These are phyloP conservation scores for Xylaria sp. DNA, from an alignment of 2,329 filamentous ascomycete genomes.

Conservation along the genomic window DNA sequence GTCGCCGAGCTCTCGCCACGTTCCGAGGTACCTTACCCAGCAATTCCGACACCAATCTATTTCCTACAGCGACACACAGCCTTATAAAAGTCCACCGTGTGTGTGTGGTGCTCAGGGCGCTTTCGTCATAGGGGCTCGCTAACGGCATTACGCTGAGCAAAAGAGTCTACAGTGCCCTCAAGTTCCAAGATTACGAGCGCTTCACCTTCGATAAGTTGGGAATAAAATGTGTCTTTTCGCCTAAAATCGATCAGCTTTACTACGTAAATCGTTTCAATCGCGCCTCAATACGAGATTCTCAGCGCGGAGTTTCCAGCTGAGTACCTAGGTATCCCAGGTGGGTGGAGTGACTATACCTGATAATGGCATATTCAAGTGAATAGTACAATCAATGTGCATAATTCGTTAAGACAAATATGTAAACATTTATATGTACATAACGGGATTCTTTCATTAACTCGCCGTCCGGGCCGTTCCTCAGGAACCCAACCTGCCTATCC, in stretches of 20 bases:
- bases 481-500: neutral
- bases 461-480: neutral
- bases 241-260: neutral
- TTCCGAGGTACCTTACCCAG: slow-evolving; percentile 15
- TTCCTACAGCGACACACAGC: neutral
- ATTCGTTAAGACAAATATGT: neutral
- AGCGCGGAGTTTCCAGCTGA: too few relatives aligned
- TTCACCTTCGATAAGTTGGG: neutral
- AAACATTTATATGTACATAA: neutral
- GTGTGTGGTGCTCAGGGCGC: too few relatives aligned
- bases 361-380: neutral
- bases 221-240: neutral
- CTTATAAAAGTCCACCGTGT: too few relatives aligned
- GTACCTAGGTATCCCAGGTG: too few relatives aligned
- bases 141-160: too few relatives aligned
- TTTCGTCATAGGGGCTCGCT: too few relatives aligned
- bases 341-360: too few relatives aligned
- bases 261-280: neutral
- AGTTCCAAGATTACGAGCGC: neutral
- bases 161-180: too few relatives aligned
- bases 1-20: neutral
- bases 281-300: neutral
- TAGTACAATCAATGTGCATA: neutral
- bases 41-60: neutral
- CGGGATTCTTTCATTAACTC: neutral